These are phyloP conservation scores for Dillenia suffruticosa DNA, from an alignment of 164 flowering plant genomes.

Conservation along the genomic window DNA sequence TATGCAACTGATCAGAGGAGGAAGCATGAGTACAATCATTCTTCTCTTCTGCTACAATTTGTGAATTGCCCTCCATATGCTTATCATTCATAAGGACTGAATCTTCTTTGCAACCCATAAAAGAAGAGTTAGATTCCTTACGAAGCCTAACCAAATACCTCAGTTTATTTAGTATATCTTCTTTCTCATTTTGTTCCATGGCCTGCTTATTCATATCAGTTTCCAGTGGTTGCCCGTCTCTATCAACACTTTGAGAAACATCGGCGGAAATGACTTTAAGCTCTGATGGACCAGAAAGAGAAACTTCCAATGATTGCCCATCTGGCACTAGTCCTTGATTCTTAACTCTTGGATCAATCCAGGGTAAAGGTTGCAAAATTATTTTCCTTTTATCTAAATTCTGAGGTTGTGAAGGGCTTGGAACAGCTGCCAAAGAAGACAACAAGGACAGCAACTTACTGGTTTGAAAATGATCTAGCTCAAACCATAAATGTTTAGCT, in stretches of 20 bases:
- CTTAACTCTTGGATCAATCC: slow-evolving; percentile 12
- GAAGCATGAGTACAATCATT: slow-evolving; percentile 18
- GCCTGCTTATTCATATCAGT: slow-evolving; percentile 10
- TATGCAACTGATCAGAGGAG: slow-evolving; percentile 25
- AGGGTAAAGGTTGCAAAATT: slow-evolving; percentile 14
- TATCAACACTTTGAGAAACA: slow-evolving; percentile 16
- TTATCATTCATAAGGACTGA: slow-evolving; percentile 9
- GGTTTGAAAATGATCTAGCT: slow-evolving; percentile 81
- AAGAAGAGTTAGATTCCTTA: slow-evolving; percentile 11
- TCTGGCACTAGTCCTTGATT: slow-evolving; percentile 8
- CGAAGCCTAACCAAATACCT: slow-evolving; percentile 28
- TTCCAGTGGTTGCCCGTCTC: slow-evolving; percentile 16
- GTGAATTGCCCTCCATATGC: slow-evolving; percentile 10
- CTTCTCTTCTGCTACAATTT: slow-evolving; percentile 11
- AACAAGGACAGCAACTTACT: slow-evolving; percentile 43
- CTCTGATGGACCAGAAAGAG: slow-evolving; percentile 6
- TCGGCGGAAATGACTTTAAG: slow-evolving; percentile 17
- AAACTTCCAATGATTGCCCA: slow-evolving; percentile 2
- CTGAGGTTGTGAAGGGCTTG: slow-evolving; percentile 15
- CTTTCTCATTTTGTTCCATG: slow-evolving; percentile 25
- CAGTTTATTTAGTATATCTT: slow-evolving; percentile 28
- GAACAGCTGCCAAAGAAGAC: slow-evolving; percentile 32
- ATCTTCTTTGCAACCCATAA: slow-evolving; percentile 12
- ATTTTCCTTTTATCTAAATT: slow-evolving; percentile 16
- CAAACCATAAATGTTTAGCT: slow-evolving; percentile 64